Conservation (phyloP, 208 protist species). For the Acanthamoeba quina region DNA sequence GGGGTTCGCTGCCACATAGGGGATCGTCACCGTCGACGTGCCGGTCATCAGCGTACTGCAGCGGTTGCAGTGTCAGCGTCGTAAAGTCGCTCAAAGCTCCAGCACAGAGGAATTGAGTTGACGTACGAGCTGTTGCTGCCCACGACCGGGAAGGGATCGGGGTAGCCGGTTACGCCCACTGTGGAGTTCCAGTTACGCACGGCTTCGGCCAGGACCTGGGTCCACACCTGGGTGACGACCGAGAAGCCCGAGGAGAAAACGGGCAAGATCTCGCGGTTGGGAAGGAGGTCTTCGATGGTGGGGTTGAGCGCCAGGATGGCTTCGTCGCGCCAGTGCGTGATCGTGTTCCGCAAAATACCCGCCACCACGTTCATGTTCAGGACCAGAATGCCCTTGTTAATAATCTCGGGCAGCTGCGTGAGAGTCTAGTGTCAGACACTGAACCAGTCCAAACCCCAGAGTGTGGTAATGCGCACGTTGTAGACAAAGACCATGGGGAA, state of each 20-base stretch:
- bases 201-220: neutral
- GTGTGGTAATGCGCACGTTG: neutral
- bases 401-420: conserved; percentile 24
- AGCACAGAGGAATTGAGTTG: neutral
- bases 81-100: no score
- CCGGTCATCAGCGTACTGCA: neutral
- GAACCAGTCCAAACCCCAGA: no score
- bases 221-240: conserved; percentile 3
- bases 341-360: neutral
- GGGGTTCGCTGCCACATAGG: neutral
- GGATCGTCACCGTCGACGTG: neutral
- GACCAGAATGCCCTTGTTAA: neutral
- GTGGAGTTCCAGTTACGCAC: conserved; percentile 2
- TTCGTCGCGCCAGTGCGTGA: neutral
- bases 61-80: no score
- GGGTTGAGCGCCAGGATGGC: neutral
- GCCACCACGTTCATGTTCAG: conserved; percentile 5
- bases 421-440: no score
- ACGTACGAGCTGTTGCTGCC: neutral
- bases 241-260: conserved; percentile 16
- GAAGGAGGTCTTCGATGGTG: neutral
- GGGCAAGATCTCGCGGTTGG: neutral
- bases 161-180: neutral
- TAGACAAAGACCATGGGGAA: conserved; percentile 31
- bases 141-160: neutral